A percentile compares a stretch with the other conserved stretches of the same genome.
phyloP scores from a whole-genome alignment of 345 rosid species.

The Salix dunnii region DNA sequence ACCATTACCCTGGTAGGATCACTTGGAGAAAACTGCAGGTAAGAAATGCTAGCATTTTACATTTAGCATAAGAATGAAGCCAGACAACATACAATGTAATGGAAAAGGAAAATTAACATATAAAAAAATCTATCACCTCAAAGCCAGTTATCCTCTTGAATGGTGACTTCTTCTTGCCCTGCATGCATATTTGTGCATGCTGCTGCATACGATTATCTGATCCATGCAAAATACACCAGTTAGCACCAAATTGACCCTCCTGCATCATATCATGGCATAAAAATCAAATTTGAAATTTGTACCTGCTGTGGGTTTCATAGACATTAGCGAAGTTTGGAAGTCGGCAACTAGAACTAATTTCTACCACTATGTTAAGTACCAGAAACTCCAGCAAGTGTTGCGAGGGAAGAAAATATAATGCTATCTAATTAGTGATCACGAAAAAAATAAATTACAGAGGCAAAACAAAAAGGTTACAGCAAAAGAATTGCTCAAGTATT shows the following conservation, averaged over 20 bases:
- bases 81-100: not conserved
- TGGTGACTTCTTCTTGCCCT: conserved; percentile 41
- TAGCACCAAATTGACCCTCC: conserved; percentile 22
- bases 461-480: not conserved
- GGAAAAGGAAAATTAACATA: not conserved
- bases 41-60: not conserved
- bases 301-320: not conserved
- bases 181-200: conserved; percentile 27
- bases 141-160: conserved; percentile 48
- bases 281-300: conserved; percentile 15
- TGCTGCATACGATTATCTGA: conserved; percentile 38
- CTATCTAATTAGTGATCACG: not conserved
- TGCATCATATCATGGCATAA: conserved; percentile 17
- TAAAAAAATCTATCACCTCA: conserved; percentile 28
- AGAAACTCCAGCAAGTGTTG: not conserved
- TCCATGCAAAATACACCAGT: conserved; percentile 31
- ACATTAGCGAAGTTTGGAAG: not conserved
- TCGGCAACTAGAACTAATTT: not conserved
- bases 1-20: conserved; percentile 41
- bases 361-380: not conserved
- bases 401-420: not conserved
- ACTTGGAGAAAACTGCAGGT: conserved; percentile 36
- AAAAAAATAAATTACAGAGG: too few species aligned
- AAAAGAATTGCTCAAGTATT: not conserved
- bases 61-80: not conserved